Conservation (phyloP, 257 asterid species). For the Solanum ahanhuiri region DNA sequence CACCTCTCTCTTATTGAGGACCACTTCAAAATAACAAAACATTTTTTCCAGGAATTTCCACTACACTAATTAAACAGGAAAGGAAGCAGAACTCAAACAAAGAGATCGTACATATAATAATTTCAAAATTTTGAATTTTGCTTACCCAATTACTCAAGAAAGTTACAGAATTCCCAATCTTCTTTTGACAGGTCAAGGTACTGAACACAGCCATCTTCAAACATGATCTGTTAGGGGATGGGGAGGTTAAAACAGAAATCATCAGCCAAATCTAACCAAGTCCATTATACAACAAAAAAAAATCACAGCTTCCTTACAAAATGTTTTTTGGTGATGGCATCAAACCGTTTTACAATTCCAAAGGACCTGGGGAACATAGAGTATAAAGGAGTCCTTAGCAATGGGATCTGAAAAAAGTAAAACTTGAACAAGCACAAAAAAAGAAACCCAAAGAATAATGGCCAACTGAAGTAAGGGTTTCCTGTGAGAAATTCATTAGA, state of each 20-base stretch:
- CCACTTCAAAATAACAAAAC: background rate
- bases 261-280: conserved; percentile 1
- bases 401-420: background rate
- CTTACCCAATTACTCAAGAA: conserved; percentile 32
- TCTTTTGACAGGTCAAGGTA: conserved; percentile 74
- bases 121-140: background rate
- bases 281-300: background rate
- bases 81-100: background rate
- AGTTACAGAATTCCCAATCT: conserved; percentile 71
- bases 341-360: conserved; percentile 64
- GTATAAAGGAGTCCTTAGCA: background rate
- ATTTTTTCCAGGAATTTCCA: background rate
- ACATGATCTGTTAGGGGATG: conserved; percentile 51
- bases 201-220: conserved; percentile 69
- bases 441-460: background rate
- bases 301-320: conserved; percentile 40
- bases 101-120: background rate
- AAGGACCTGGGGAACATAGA: conserved; percentile 43
- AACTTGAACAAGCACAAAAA: background rate
- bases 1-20: background rate
- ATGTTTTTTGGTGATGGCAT: conserved; percentile 56
- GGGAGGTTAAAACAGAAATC: background rate
- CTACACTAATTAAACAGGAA: background rate
- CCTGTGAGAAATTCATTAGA: background rate
- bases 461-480: background rate